Evolutionary conservation across 305 asterid genomes (phyloP).

Genomic region (Nicotiana rustica): DNA sequence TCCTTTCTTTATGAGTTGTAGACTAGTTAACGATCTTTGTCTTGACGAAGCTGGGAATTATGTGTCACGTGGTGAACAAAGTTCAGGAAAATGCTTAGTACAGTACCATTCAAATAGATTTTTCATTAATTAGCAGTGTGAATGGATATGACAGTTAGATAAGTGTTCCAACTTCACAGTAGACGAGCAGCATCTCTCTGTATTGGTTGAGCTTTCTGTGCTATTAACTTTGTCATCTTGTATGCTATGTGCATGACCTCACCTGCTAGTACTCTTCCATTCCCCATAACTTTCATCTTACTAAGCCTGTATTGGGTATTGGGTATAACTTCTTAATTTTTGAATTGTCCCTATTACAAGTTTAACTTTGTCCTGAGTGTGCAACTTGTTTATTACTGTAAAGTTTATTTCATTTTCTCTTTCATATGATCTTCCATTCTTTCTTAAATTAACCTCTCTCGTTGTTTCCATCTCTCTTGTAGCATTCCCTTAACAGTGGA

Average conservation of each 20-base stretch:
- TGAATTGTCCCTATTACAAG: background rate
- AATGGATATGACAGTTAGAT: background rate
- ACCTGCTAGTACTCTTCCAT: constrained; percentile 7
- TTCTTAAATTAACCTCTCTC: constrained; percentile 19
- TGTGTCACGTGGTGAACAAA: constrained; percentile 13
- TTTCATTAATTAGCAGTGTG: constrained; percentile 17
- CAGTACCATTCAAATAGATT: constrained; percentile 21
- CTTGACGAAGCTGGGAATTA: constrained; percentile 24
- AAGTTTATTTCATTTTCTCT: constrained; percentile 13
- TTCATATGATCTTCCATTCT: background rate
- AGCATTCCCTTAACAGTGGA: constrained; percentile 86
- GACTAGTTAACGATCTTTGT: constrained; percentile 1
- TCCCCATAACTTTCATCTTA: constrained; percentile 13
- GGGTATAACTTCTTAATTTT: background rate
- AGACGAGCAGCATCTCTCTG: background rate
- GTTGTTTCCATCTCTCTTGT: constrained; percentile 26
- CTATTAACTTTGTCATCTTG: background rate
- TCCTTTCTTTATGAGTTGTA: constrained; percentile 18
- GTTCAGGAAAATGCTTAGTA: constrained; percentile 9
- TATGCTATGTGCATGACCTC: constrained; percentile 17
- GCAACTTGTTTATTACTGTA: constrained; percentile 15
- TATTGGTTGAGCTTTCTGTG: constrained; percentile 7
- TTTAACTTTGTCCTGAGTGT: background rate
- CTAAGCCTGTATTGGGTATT: background rate
- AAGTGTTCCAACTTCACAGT: constrained; percentile 18